Evolutionary conservation across 2,329 filamentous ascomycete genomes (phyloP).

Genomic region (Trichoderma simmonsii): DNA sequence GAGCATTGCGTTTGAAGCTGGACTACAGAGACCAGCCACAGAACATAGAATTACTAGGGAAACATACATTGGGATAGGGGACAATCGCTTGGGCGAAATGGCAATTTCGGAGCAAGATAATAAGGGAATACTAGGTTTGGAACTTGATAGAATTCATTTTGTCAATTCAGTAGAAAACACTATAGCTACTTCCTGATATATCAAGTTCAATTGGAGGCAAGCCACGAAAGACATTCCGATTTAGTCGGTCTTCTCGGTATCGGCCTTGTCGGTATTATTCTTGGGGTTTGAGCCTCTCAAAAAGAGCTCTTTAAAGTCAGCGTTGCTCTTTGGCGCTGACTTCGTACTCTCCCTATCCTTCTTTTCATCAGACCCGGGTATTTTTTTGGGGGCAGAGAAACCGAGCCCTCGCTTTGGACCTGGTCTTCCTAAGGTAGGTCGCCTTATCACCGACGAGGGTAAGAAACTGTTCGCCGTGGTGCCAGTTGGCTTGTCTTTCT

Average conservation of each 20-base stretch:
- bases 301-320: slow-evolving; percentile 57
- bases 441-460: slow-evolving; percentile 43
- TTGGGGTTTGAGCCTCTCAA: slow-evolving; percentile 27
- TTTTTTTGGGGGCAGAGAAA: slow-evolving; percentile 34
- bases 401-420: slow-evolving; percentile 44
- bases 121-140: not conserved
- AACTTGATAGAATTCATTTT: not conserved
- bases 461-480: slow-evolving; percentile 36
- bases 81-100: not conserved
- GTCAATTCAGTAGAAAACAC: not conserved
- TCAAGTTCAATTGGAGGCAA: not conserved
- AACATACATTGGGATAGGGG: slow-evolving; percentile 4
- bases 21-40: not conserved
- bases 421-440: slow-evolving; percentile 40
- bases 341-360: slow-evolving; percentile 18
- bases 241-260: slow-evolving; percentile 5
- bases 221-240: not conserved
- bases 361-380: slow-evolving; percentile 22
- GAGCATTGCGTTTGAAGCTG: not conserved
- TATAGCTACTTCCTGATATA: not conserved
- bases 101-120: not conserved
- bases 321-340: slow-evolving; percentile 49
- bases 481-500: slow-evolving; percentile 23
- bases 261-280: slow-evolving; percentile 14
- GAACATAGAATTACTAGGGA: not conserved